Evolutionary conservation across 495 filamentous ascomycete species (phyloP).

Genomic region (Cryomyces minteri): DNA sequence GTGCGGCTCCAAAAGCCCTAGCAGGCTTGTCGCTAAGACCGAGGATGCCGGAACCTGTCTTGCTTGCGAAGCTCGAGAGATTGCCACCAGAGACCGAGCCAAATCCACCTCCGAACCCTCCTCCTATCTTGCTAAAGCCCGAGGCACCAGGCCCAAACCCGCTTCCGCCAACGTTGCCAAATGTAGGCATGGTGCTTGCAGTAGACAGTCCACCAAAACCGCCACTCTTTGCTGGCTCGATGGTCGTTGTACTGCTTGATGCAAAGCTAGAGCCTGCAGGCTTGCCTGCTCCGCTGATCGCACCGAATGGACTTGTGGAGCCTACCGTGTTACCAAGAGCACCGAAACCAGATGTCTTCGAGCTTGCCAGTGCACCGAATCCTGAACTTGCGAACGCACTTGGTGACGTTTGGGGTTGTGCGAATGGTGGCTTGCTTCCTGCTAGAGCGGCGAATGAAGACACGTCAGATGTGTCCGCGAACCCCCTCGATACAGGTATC

Average conservation of each 20-base stretch:
- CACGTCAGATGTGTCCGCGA: slow-evolving; percentile 24
- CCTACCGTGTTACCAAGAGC: slow-evolving; percentile 23
- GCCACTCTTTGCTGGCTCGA: too few species aligned
- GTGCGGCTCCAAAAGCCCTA: slow-evolving; percentile 49
- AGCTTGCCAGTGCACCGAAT: slow-evolving; percentile 28
- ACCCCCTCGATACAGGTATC: slow-evolving; percentile 29
- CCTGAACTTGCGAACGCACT: slow-evolving; percentile 36
- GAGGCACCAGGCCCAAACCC: slow-evolving; percentile 19
- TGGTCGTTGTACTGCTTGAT: too few species aligned
- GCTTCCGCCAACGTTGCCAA: slow-evolving; percentile 14
- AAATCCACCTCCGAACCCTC: slow-evolving; percentile 23
- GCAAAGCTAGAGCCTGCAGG: too few species aligned
- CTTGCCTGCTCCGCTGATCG: neutral
- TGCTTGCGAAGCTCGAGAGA: slow-evolving; percentile 50
- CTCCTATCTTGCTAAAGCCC: slow-evolving; percentile 21
- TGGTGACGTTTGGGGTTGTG: slow-evolving; percentile 19
- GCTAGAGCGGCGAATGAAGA: slow-evolving; percentile 16
- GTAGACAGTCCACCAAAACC: too few species aligned
- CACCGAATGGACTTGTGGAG: slow-evolving; percentile 4
- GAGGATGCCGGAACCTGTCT: slow-evolving; percentile 27
- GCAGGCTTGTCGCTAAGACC: slow-evolving; percentile 36
- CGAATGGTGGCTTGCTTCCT: slow-evolving; percentile 8
- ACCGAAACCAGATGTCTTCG: slow-evolving; percentile 34
- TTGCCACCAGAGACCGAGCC: slow-evolving; percentile 19
- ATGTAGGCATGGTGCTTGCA: neutral